Conservation (phyloP, 805 yeast genomes). For the Hemisphaericaspora nanyangensis region DNA sequence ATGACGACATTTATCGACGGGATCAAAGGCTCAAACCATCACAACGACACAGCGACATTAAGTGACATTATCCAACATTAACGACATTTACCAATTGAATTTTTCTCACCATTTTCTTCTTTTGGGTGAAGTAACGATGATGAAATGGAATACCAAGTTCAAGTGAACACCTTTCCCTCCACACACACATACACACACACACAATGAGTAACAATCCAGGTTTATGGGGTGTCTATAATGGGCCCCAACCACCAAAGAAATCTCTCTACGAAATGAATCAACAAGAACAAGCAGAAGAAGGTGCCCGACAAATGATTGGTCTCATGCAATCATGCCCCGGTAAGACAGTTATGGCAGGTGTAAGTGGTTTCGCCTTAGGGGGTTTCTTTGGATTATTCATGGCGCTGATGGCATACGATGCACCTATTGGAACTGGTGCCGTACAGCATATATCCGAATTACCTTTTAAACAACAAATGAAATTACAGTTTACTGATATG, state of each 20-base stretch:
- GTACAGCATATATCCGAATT: constrained; percentile 67
- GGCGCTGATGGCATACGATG: constrained; percentile 83
- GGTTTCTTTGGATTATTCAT: constrained; percentile 94
- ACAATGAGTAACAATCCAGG: background rate
- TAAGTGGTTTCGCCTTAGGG: constrained; percentile 89
- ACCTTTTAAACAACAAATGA: constrained; percentile 91
- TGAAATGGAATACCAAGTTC: background rate
- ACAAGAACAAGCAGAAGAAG: constrained; percentile 90
- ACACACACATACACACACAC: background rate
- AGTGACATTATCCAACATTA: background rate
- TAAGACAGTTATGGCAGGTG: constrained; percentile 87
- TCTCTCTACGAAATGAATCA: constrained; percentile 71
- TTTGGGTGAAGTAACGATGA: background rate
- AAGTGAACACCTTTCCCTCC: background rate
- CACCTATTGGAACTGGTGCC: constrained; percentile 59
- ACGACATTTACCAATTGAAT: background rate
- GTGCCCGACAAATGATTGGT: constrained; percentile 77
- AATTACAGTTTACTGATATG: constrained; percentile 88
- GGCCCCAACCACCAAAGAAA: constrained; percentile 36
- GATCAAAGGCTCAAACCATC: too few relatives aligned
- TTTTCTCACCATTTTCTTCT: background rate
- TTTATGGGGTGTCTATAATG: constrained; percentile 32
- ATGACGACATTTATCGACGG: too few relatives aligned
- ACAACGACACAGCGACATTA: background rate
- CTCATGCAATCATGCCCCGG: constrained; percentile 95